Base-by-base conservation (phyloP, 495 filamentous ascomycete genomes). In the Penicillium simplicissimum region DNA sequence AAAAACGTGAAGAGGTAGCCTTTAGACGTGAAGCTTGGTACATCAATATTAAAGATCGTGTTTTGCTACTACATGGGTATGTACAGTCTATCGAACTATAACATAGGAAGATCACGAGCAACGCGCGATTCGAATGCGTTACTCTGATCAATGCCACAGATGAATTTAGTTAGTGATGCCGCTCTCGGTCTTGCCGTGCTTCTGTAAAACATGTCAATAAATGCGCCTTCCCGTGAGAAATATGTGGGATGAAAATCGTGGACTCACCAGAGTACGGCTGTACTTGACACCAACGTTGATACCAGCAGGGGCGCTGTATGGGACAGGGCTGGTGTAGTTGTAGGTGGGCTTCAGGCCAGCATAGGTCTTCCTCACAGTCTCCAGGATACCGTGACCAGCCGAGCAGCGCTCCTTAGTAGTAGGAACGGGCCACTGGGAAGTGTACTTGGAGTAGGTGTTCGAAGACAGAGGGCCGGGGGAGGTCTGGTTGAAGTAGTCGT, bases 381-480 rank as follows among this genome's bases (percentile, higher is more conserved):
- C 70, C 11, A 79, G 68, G 14, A 84, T 76, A 37, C 78, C 78
- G 61, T 80, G 61, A n/a, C 80, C 79, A 54, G 79, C 78, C 34
- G 74, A 76, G 65, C 80, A 82, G 17, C 65, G 57, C 47, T 61
- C 79, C 19, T 69, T 67, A 9, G 71, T 78, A 35, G 73, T 53
- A 4, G 81, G 79, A n/a, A 69, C 64, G 0, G 81, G 72, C 79
- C 79, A 84, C 36, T 60, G 57, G 1, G 75, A 57, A 7, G 67
- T 64, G 60, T 68, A 79, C 34, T 72, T 58, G 11, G 76, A 74
- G 66, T 76, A 70, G 5, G 62, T 58, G 21, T 59, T 59, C 40
- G 60, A 62, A n/a, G 77, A 79, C 45, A 82, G 60, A 9, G 81
- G 81, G 2, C 81, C 81, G 31, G 79, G 78, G 63, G 79, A 80